Evolutionary conservation across 208 protist species (phyloP).

Genomic region (Leptomonas pyrrhocoris): DNA sequence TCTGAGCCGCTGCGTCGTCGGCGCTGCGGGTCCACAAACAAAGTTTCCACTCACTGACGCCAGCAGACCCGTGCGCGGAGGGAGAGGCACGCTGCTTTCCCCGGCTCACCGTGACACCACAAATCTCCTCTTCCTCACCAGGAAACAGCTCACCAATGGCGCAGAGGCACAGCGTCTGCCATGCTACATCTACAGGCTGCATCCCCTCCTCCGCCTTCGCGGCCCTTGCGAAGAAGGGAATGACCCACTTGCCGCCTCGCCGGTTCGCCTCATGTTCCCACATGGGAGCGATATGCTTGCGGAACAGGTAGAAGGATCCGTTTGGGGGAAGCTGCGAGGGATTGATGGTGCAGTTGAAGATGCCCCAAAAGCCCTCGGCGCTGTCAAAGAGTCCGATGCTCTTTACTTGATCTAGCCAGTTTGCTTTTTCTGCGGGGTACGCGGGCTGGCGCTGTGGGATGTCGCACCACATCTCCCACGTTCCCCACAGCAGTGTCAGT

Average conservation of each 20-base stretch:
- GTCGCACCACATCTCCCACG: constrained; percentile 91
- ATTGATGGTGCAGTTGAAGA: constrained; percentile 69
- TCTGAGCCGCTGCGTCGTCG: constrained; percentile 59
- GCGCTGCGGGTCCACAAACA: constrained; percentile 88
- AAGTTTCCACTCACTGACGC: constrained; percentile 70
- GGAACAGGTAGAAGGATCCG: constrained; percentile 87
- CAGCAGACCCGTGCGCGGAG: constrained; percentile 8
- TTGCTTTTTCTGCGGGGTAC: constrained; percentile 32
- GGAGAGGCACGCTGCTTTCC: constrained; percentile 37
- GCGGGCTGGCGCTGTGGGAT: constrained; percentile 32
- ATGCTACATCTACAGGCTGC: constrained; percentile 73
- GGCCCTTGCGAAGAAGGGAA: constrained; percentile 47
- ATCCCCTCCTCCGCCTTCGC: constrained; percentile 17
- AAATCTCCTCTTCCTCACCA: constrained; percentile 82
- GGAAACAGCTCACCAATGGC: constrained; percentile 86
- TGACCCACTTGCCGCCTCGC: constrained; percentile 85
- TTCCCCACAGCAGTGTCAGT: constrained; percentile 87
- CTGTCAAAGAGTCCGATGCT: constrained; percentile 89
- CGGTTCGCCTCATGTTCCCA: constrained; percentile 93
- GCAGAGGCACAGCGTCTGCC: constrained; percentile 76
- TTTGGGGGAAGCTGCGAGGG: constrained; percentile 79
- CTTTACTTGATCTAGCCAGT: constrained; percentile 82
- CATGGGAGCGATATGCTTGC: constrained; percentile 89
- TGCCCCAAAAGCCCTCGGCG: constrained; percentile 88
- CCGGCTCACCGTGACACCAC: constrained; percentile 75